phyloP scores from a whole-genome alignment of 352 stramenopile species.

The Saprolegnia parasitica region DNA sequence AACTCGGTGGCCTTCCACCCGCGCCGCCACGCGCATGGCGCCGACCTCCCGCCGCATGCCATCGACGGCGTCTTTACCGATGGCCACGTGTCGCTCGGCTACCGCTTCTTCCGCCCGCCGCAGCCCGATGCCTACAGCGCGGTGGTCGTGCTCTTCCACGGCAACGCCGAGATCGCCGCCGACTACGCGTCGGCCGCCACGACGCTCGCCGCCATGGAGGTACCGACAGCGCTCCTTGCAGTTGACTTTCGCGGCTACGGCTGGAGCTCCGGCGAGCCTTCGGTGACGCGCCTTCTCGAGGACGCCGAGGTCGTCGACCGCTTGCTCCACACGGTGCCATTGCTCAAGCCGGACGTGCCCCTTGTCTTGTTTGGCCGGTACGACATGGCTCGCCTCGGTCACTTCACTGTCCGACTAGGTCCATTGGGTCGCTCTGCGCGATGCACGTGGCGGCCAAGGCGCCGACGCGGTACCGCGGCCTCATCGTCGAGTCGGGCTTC shows the following conservation, averaged over 20 bases:
- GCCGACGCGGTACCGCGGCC: neutral
- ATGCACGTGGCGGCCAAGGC: constrained; percentile 21
- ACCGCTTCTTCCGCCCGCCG: constrained; percentile 24
- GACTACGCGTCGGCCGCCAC: constrained; percentile 22
- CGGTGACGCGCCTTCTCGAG: constrained; percentile 10
- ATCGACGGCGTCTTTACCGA: constrained; percentile 21
- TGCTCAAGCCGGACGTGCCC: constrained; percentile 11
- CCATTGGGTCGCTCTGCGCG: constrained; percentile 24
- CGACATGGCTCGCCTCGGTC: neutral
- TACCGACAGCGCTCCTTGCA: constrained; percentile 16
- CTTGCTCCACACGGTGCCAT: constrained; percentile 5
- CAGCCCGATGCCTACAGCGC: constrained; percentile 5
- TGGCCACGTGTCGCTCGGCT: constrained; percentile 11
- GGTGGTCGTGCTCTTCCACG: constrained; percentile 24
- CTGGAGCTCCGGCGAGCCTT: constrained; percentile 23
- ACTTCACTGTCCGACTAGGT: constrained; percentile 15
- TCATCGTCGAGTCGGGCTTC: constrained; percentile 25
- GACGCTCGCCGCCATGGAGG: neutral
- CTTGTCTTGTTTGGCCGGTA: constrained; percentile 25
- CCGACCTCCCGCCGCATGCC: constrained; percentile 9
- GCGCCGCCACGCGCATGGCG: neutral
- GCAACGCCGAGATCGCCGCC: constrained; percentile 25
- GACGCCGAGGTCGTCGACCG: constrained; percentile 20
- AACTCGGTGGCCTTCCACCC: constrained; percentile 28
- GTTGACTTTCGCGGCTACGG: constrained; percentile 27